These are phyloP conservation scores for Ballota nigra DNA, from an alignment of 257 asterid genomes.

Conservation along the genomic window DNA sequence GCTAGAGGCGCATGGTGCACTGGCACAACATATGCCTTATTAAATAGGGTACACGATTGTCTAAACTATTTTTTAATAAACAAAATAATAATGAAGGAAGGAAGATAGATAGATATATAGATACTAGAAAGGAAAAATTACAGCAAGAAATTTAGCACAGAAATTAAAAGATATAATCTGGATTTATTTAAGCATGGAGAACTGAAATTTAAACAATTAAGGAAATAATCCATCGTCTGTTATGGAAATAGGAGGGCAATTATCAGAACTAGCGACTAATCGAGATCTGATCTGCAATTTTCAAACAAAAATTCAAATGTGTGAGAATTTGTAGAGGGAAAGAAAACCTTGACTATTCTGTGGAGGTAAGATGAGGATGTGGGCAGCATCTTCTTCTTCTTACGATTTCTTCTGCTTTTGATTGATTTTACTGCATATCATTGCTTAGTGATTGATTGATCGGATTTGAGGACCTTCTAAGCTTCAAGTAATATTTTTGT, in stretches of 20 bases:
- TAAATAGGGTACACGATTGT: not conserved
- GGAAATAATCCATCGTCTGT: not conserved
- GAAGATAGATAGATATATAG: too few species aligned
- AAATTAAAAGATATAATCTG: not conserved
- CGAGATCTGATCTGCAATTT: constrained; percentile 41
- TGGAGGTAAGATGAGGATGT: constrained; percentile 82
- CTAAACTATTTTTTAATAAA: too few species aligned
- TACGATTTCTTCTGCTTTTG: constrained; percentile 17
- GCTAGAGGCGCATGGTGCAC: not conserved
- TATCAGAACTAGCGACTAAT: constrained; percentile 8
- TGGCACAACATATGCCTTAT: not conserved
- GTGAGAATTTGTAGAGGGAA: constrained; percentile 3
- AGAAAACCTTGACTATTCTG: constrained; percentile 79
- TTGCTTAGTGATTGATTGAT: constrained; percentile 11
- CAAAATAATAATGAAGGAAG: not conserved
- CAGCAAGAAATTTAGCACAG: not conserved
- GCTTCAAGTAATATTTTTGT: constrained; percentile 17
- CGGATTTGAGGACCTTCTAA: constrained; percentile 34
- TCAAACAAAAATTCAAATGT: not conserved
- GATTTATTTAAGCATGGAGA: not conserved
- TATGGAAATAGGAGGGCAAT: not conserved
- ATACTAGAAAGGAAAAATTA: not conserved
- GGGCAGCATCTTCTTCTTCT: constrained; percentile 90
- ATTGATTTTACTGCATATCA: constrained; percentile 6
- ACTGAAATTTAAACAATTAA: not conserved